Evolutionary conservation across 352 stramenopile species (phyloP), one percentile per base, ranked within the genome.

Genomic region (Globisporangium carolinianum): DNA sequence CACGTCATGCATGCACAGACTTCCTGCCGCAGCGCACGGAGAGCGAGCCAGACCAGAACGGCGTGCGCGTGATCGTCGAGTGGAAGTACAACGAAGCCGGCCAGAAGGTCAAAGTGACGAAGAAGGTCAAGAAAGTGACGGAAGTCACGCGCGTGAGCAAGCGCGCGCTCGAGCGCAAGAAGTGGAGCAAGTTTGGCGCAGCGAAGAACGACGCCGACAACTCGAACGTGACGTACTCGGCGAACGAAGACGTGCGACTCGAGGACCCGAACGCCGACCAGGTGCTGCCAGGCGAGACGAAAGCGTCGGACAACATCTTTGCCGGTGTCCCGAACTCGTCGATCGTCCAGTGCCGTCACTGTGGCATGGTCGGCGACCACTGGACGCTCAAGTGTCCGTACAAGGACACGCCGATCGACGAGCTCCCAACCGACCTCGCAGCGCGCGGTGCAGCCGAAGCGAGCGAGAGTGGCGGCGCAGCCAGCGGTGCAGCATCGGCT

Each of bases 321-420:
- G 78, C 78, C 5, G 80, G 82, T 55, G 81, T 93, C 65, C 91
- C 89, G 75, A 91, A 91, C 73, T 91, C 79, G 68, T 92, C 80
- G 24, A 95, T 95, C 56, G 84, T 95, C 24, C 83, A 93, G 61
- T 95, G 86, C 55, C 86, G 86, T 65, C 83, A 94, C 75, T 95
- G 86, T 87, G 83, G 86, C 54, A 94, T 95, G 82, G 83, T 94
- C 43, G 86, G 86, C 36, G 86, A 95, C 58, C 86, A 95, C 58
- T 95, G 86, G 86, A 95, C 86, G 57, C 81, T 95, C 67, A 95
- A 95, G 72, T 94, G 86, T 80, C 86, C 86, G 58, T 95, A 95
- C 80, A 95, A 94, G 70, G 84, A 95, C 68, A 91, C 84, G 18
- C 77, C 82, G 35, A 74, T 83, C 62, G 75, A 91, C 51, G 85